Percentiles rank a stretch among this genome's conserved stretches.
Conservation (phyloP, 805 yeast species). For the Komagataella ulmi region DNA sequence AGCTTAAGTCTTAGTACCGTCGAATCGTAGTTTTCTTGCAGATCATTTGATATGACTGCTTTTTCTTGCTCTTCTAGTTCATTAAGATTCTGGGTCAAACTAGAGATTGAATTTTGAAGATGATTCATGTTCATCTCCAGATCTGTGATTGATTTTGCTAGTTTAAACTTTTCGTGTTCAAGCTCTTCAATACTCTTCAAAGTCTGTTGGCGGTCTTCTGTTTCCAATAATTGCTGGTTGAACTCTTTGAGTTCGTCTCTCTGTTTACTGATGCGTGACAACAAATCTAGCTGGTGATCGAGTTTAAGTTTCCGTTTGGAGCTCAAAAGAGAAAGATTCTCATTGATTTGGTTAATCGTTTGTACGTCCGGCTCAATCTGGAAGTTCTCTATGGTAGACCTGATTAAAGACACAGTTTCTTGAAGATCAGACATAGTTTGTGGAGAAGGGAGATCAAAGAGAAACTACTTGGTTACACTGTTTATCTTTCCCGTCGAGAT, state of each 20-base stretch:
- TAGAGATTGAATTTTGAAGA: constrained; percentile 22
- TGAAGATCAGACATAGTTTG: background rate
- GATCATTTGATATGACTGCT: constrained; percentile 18
- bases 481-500: background rate
- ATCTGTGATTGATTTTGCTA: constrained; percentile 40
- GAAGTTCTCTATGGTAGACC: constrained; percentile 30
- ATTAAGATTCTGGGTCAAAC: constrained; percentile 20
- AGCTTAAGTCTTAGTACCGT: constrained; percentile 41
- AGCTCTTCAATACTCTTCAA: constrained; percentile 17
- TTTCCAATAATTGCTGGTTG: constrained; percentile 13
- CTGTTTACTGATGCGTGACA: constrained; percentile 8
- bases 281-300: constrained; percentile 8
- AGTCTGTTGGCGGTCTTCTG: constrained; percentile 16
- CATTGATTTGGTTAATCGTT: constrained; percentile 29
- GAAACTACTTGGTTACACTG: background rate
- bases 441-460: background rate
- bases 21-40: constrained; percentile 26
- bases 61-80: constrained; percentile 10
- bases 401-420: constrained; percentile 17
- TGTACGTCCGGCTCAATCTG: constrained; percentile 38
- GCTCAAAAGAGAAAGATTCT: constrained; percentile 18
- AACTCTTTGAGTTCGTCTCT: constrained; percentile 6
- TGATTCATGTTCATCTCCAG: constrained; percentile 30
- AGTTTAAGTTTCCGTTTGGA: constrained; percentile 15
- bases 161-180: constrained; percentile 32